phyloP scores from a whole-genome alignment of 352 stramenopile species.

The Globisporangium camurandrum region DNA sequence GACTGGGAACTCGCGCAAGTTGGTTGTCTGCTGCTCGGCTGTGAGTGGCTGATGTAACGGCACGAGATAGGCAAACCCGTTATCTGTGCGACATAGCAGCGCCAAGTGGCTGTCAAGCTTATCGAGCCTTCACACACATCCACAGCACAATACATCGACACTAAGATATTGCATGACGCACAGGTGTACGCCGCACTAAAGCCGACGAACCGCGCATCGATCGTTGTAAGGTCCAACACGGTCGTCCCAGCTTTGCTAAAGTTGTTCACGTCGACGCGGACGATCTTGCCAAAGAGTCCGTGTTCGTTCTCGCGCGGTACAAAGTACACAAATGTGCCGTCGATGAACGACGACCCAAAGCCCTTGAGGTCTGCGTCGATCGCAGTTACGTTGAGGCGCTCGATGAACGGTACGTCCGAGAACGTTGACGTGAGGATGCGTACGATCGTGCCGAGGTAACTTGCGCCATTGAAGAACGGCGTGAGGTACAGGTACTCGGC shows the following conservation, averaged over 20 bases:
- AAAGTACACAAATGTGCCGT: constrained; percentile 59
- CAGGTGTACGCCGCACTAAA: constrained; percentile 59
- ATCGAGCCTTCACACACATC: background rate
- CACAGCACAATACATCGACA: background rate
- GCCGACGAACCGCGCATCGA: constrained; percentile 50
- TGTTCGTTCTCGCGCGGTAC: constrained; percentile 46
- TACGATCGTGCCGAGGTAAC: constrained; percentile 42
- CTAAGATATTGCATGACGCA: constrained; percentile 13
- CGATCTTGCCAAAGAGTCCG: constrained; percentile 54
- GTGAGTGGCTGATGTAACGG: constrained; percentile 33
- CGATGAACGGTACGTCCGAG: constrained; percentile 30
- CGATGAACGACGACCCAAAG: constrained; percentile 50
- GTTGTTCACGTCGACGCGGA: constrained; percentile 38
- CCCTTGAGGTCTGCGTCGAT: constrained; percentile 37
- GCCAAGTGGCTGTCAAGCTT: background rate
- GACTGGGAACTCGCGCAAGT: constrained; percentile 65
- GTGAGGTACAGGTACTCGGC: constrained; percentile 68
- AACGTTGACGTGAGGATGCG: constrained; percentile 40
- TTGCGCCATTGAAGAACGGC: constrained; percentile 53
- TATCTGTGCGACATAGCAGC: constrained; percentile 22
- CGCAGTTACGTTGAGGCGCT: constrained; percentile 42
- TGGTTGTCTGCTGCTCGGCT: constrained; percentile 44
- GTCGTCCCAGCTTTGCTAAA: constrained; percentile 32
- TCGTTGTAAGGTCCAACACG: constrained; percentile 40
- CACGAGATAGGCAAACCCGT: constrained; percentile 53